A percentile compares a stretch with the other conserved stretches of the same genome.
Evolutionary conservation across 2,329 filamentous ascomycete species (phyloP).

Genomic region (Spiromastix sp.): DNA sequence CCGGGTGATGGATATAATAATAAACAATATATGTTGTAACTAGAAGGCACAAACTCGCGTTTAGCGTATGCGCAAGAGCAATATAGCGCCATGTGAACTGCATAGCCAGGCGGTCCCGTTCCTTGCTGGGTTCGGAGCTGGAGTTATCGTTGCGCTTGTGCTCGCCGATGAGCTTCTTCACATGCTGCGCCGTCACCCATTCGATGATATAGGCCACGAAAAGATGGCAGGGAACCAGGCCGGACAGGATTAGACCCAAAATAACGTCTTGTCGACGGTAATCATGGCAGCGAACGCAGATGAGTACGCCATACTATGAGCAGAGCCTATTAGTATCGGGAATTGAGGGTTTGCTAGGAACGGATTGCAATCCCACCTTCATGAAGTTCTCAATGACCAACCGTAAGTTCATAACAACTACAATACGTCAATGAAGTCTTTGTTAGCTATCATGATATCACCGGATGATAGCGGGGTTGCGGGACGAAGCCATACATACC

Average conservation of each 20-base stretch:
- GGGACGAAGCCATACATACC: conserved; percentile 46
- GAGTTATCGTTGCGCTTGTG: conserved; percentile 43
- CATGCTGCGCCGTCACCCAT: conserved; percentile 67
- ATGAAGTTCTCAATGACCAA: conserved; percentile 95
- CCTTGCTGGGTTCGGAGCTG: conserved; percentile 47
- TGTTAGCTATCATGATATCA: too few species aligned
- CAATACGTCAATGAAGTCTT: neutral
- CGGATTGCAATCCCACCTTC: conserved; percentile 49
- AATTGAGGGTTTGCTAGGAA: neutral
- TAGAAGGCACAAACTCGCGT: conserved; percentile 69
- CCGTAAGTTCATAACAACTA: conserved; percentile 85
- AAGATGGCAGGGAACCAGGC: conserved; percentile 81
- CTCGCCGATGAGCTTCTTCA: conserved; percentile 55
- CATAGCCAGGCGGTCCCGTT: conserved; percentile 54
- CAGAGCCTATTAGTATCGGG: neutral
- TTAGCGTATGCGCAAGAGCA: conserved; percentile 69
- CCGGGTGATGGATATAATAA: conserved; percentile 80
- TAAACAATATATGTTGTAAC: conserved; percentile 82
- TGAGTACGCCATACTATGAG: conserved; percentile 77
- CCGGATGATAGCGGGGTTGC: too few species aligned
- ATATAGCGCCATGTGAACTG: conserved; percentile 69
- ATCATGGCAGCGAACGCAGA: conserved; percentile 83
- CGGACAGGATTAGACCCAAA: conserved; percentile 67
- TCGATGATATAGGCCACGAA: conserved; percentile 88
- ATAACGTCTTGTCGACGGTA: conserved; percentile 68